Percentiles rank a stretch among this genome's conserved stretches.
These are phyloP conservation scores for Pythium scleroteichum DNA, from an alignment of 352 stramenopile genomes.

Conservation along the genomic window DNA sequence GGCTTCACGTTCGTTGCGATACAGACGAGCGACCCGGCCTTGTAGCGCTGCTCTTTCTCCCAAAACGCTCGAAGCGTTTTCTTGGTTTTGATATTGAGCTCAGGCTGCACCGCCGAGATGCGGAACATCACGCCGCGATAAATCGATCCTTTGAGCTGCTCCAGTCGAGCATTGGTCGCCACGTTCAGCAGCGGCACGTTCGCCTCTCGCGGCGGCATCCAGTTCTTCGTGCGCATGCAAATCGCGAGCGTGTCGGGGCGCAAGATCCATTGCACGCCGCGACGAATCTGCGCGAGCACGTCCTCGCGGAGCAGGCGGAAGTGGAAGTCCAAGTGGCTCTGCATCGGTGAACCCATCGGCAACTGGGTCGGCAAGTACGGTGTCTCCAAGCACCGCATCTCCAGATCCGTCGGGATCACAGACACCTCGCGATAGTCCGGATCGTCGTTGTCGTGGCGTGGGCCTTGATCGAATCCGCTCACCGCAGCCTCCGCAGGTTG, in stretches of 20 bases:
- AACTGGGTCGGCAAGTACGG: conserved; percentile 14
- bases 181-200: conserved; percentile 29
- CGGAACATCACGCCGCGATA: conserved; percentile 28
- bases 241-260: conserved; percentile 5
- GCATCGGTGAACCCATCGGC: conserved; percentile 2
- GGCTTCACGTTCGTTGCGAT: conserved; percentile 18
- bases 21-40: conserved; percentile 28
- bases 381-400: conserved; percentile 30
- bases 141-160: conserved; percentile 27
- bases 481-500: neutral
- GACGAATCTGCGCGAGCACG: conserved; percentile 27
- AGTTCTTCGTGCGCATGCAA: conserved; percentile 4
- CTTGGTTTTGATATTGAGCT: neutral
- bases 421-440: conserved; percentile 14
- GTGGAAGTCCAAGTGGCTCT: conserved; percentile 27
- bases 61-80: conserved; percentile 20
- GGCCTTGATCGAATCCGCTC: conserved; percentile 5
- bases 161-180: conserved; percentile 7
- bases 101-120: conserved; percentile 20
- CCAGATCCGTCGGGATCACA: conserved; percentile 29
- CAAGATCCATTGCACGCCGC: conserved; percentile 29
- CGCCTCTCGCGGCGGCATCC: conserved; percentile 17
- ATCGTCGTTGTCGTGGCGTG: conserved; percentile 33
- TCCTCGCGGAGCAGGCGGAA: conserved; percentile 34
- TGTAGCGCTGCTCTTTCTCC: conserved; percentile 24